Conservation (phyloP, 2,329 filamentous ascomycete genomes). For the Aspergillus quadrilineatus region DNA sequence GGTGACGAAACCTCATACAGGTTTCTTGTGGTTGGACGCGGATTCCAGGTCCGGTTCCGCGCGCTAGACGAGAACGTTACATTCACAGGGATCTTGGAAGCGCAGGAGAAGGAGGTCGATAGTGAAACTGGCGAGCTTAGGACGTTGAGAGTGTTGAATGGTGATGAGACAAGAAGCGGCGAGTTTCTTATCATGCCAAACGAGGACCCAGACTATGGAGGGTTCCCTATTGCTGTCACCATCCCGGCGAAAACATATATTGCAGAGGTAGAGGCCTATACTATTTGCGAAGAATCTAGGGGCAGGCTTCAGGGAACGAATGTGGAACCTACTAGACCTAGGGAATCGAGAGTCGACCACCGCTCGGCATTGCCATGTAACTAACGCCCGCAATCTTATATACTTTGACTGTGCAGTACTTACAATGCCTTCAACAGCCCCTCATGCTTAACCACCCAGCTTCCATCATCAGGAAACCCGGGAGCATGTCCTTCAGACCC, state of each 20-base stretch:
- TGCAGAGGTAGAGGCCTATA: conserved; percentile 20
- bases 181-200: conserved; percentile 56
- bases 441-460: conserved; percentile 16
- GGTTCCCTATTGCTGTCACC: conserved; percentile 48
- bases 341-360: no score
- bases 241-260: conserved; percentile 53
- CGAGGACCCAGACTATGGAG: conserved; percentile 57
- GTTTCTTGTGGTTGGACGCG: conserved; percentile 49
- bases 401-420: neutral
- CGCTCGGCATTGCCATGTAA: no score
- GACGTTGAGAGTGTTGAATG: conserved; percentile 42
- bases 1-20: conserved; percentile 26
- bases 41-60: conserved; percentile 42
- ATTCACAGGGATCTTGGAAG: conserved; percentile 47
- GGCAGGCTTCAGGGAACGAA: no score
- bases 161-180: conserved; percentile 51
- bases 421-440: conserved; percentile 12
- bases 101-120: conserved; percentile 42
- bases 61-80: conserved; percentile 30
- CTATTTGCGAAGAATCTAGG: neutral
- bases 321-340: no score
- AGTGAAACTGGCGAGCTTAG: conserved; percentile 36
- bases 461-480: conserved; percentile 14
- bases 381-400: no score
- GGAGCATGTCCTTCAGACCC: conserved; percentile 14